Conservation (phyloP, 176 grass and related monocot species). For the Pontederia crassipes region DNA sequence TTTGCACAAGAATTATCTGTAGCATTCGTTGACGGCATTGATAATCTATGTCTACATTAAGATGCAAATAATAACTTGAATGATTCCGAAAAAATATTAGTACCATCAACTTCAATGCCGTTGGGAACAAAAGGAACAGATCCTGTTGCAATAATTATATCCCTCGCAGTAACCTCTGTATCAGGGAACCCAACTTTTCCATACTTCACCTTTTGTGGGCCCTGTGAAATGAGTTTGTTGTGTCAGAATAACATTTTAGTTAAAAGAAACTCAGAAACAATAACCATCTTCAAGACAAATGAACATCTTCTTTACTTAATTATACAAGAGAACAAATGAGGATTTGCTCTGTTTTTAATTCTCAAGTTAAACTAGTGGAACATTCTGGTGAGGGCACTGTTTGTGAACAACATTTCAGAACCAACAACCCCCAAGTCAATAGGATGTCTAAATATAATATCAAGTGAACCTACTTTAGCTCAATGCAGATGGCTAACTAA, state of each 20-base stretch:
- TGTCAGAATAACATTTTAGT: background rate
- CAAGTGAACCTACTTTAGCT: too few species aligned
- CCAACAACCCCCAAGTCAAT: too few species aligned
- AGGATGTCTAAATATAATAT: too few species aligned
- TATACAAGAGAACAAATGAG: too few species aligned
- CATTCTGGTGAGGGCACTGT: too few species aligned
- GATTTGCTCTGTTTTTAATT: too few species aligned
- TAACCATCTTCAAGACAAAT: too few species aligned
- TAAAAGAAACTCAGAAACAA: background rate
- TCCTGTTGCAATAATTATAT: constrained; percentile 90
- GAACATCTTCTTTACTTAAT: too few species aligned
- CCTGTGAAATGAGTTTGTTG: constrained; percentile 32
- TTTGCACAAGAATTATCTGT: too few species aligned
- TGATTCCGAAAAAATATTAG: constrained; percentile 12
- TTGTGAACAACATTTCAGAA: too few species aligned
- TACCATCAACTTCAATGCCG: constrained; percentile 96
- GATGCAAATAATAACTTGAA: constrained; percentile 20
- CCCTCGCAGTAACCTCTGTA: constrained; percentile 74
- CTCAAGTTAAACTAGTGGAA: too few species aligned
- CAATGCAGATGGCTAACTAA: too few species aligned
- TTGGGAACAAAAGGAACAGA: constrained; percentile 95
- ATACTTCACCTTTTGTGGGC: constrained; percentile 68
- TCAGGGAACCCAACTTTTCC: constrained; percentile 69
- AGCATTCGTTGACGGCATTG: background rate
- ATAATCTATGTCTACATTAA: background rate